Conservation (phyloP, 345 rosid species). For the Acer saccharum region DNA sequence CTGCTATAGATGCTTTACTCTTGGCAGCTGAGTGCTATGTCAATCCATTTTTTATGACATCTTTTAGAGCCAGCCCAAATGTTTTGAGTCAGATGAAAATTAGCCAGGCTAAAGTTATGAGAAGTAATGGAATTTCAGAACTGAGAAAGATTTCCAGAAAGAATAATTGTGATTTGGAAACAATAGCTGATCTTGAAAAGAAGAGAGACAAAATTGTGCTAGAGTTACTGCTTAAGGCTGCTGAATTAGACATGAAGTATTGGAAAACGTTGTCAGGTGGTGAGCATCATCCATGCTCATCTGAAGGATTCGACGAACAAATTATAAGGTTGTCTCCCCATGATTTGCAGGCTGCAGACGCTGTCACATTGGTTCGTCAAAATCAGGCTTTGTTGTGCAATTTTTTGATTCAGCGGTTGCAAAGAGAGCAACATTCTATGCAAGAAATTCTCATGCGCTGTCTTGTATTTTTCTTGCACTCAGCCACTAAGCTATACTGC, state of each 20-base stretch:
- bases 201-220: conserved; percentile 75
- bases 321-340: conserved; percentile 50
- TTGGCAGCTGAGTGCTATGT: conserved; percentile 89
- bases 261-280: conserved; percentile 34
- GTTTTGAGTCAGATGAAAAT: conserved; percentile 21
- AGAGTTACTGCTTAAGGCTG: conserved; percentile 69
- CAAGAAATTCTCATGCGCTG: conserved; percentile 77
- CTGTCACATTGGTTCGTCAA: conserved; percentile 77
- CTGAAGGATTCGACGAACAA: conserved; percentile 48
- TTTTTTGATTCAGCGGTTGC: conserved; percentile 61
- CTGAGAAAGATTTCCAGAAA: conserved; percentile 33
- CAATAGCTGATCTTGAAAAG: conserved; percentile 57
- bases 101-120: conserved; percentile 26
- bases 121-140: conserved; percentile 32
- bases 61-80: conserved; percentile 41
- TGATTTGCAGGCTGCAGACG: conserved; percentile 62
- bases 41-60: conserved; percentile 72
- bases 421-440: conserved; percentile 60
- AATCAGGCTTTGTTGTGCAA: conserved; percentile 64
- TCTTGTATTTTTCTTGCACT: conserved; percentile 65
- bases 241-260: conserved; percentile 64
- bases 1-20: conserved; percentile 81
- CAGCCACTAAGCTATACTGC: conserved; percentile 68
- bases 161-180: conserved; percentile 39
- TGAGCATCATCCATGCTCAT: conserved; percentile 28